Evolutionary conservation across 768 basidiomycete genomes (phyloP), one percentile per base, ranked within the genome.

Genomic region (Psilocybe subaeruginosa): DNA sequence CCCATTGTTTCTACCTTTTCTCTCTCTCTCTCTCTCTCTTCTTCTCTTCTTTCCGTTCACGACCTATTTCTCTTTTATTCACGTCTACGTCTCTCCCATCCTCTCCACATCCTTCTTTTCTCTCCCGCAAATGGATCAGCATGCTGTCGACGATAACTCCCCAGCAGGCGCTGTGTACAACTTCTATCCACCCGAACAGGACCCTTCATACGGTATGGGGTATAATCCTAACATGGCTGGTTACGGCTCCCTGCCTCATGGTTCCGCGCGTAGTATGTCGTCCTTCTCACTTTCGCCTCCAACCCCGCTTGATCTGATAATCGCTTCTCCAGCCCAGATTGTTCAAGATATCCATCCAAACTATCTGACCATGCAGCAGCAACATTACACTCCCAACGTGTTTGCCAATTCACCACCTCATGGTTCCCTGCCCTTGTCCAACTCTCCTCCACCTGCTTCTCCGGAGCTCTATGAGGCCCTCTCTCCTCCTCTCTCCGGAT

Each of bases 401-500:
- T 91, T 80, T 23, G 23, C 23, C 81, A 63, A 71, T 77, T 82
- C 84, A 80, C 89, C 84, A 80, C 89, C 87, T 82, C 89, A 89
- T 89, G 88, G 83, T 72, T 69, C 76, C 72, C 79, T 89, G 80
- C 85, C 82, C 60, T 76, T 88, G 74, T 78, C 85, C 76, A 79
- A 81, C 69, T 86, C 91, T 68, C 89, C 92, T 71, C 88, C 91
- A 71, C 87, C 87, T 69, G 85, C 88, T 67, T 89, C 89, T 64
- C 85, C 90, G 75, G 84, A 88, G 78, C 84, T 90, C 78, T 92
- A 93, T 76, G 90, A 91, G 79, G 88, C 91, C 73, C 79, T 92
- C 69, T 92, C 91, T 59, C 92, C 92, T 73, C 90, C 89, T 78
- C 81, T 92, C 72, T 93, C 91, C 80, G 91, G 91, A 79, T 93